Evolutionary conservation across 306 rosid genomes (phyloP).

Genomic region (Begonia peltatifolia): DNA sequence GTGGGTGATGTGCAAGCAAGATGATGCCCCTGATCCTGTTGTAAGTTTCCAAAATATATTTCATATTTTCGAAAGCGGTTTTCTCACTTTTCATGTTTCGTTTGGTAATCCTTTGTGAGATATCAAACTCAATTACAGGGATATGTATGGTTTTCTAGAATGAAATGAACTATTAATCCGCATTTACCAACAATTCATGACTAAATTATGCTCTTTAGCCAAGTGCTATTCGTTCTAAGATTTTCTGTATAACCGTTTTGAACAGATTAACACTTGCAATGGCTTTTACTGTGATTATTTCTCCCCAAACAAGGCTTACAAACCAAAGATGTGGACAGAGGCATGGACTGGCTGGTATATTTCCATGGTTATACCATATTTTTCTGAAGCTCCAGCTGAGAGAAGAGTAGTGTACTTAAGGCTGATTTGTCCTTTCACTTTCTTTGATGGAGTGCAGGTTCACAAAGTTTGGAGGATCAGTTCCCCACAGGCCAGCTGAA

Average conservation of each 20-base stretch:
- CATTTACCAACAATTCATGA: too few relatives aligned
- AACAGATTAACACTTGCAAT: conserved; percentile 88
- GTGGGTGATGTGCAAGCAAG: conserved; percentile 97
- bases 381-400: too few relatives aligned
- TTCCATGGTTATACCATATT: not conserved
- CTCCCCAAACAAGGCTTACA: conserved; percentile 77
- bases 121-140: too few relatives aligned
- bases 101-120: too few relatives aligned
- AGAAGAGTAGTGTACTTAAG: too few relatives aligned
- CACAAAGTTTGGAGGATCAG: conserved; percentile 79
- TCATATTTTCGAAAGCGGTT: too few relatives aligned
- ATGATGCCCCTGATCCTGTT: conserved; percentile 91
- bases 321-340: conserved; percentile 93
- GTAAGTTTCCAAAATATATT: conserved; percentile 20
- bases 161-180: too few relatives aligned
- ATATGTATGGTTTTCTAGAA: too few relatives aligned
- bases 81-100: too few relatives aligned
- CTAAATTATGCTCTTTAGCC: too few relatives aligned
- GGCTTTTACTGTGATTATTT: conserved; percentile 90
- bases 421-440: conserved; percentile 1
- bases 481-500: conserved; percentile 79
- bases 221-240: too few relatives aligned
- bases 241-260: not conserved
- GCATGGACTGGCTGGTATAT: conserved; percentile 98
- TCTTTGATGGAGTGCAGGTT: conserved; percentile 41